Evolutionary conservation across 2,329 filamentous ascomycete genomes (phyloP).

Genomic region (Podosphaera xanthii): DNA sequence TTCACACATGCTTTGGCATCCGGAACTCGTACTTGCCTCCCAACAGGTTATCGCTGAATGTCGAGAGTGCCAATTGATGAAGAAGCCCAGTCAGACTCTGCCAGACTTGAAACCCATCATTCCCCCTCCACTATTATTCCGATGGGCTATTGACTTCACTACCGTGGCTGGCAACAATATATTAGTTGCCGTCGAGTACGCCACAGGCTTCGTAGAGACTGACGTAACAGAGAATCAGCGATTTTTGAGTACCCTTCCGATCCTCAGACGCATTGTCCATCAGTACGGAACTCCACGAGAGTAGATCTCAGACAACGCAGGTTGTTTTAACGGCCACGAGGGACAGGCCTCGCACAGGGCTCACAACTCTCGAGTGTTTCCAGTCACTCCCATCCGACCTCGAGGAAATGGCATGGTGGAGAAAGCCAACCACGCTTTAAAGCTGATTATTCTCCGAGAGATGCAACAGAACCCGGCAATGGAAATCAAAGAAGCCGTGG

Average conservation of each 20-base stretch:
- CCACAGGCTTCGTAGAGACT: neutral
- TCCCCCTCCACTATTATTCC: neutral
- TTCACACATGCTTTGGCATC: neutral
- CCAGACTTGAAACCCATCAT: neutral
- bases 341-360: neutral
- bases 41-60: neutral
- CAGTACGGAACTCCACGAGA: no score
- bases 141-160: neutral
- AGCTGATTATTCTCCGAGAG: neutral
- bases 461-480: neutral
- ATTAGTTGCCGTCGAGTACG: neutral
- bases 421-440: no score
- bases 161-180: neutral
- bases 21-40: neutral
- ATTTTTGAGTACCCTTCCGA: no score
- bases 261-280: no score
- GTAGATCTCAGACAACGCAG: no score
- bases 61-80: neutral
- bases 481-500: neutral
- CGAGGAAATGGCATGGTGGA: neutral
- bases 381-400: neutral
- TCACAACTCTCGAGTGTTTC: neutral
- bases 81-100: neutral
- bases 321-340: no score
- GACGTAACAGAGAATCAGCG: no score